phyloP scores from a whole-genome alignment of 441 rosid species.

The Croton setiger region DNA sequence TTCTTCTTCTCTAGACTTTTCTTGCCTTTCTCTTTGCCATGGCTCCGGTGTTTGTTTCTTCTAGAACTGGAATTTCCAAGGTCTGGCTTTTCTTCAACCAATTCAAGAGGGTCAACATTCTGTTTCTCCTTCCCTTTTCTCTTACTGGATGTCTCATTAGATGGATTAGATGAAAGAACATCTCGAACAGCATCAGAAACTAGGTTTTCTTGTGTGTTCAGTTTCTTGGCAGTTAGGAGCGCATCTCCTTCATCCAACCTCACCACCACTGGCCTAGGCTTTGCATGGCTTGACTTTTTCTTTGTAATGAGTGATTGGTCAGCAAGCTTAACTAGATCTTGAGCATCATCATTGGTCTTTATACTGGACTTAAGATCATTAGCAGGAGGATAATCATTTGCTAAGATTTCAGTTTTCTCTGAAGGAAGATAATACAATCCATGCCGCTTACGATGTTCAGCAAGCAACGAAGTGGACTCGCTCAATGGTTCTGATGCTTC shows the following conservation, averaged over 20 bases:
- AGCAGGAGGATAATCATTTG: slow-evolving; percentile 61
- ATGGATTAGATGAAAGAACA: slow-evolving; percentile 41
- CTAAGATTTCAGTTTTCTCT: slow-evolving; percentile 36
- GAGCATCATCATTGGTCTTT: slow-evolving; percentile 33
- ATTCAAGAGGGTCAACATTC: slow-evolving; percentile 27
- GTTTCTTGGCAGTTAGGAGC: slow-evolving; percentile 31
- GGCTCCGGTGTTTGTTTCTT: slow-evolving; percentile 43
- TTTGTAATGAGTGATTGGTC: slow-evolving; percentile 43
- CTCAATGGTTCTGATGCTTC: slow-evolving; percentile 49
- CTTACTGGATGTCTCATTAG: slow-evolving; percentile 36
- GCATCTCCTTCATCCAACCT: slow-evolving; percentile 70
- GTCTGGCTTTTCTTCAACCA: slow-evolving; percentile 28
- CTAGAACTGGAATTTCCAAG: slow-evolving; percentile 42
- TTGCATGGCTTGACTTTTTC: slow-evolving; percentile 49
- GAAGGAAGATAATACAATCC: slow-evolving; percentile 73
- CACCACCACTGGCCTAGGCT: slow-evolving; percentile 85
- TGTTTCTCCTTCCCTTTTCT: slow-evolving; percentile 58
- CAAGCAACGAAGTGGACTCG: slow-evolving; percentile 63
- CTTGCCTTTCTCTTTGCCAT: slow-evolving; percentile 44
- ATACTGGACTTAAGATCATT: slow-evolving; percentile 45
- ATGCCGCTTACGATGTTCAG: slow-evolving; percentile 83
- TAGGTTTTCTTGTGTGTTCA: slow-evolving; percentile 35
- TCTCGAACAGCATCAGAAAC: slow-evolving; percentile 65
- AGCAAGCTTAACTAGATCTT: slow-evolving; percentile 47
- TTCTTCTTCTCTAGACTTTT: slow-evolving; percentile 37